Base-by-base conservation (phyloP, 2,329 filamentous ascomycete genomes). In the Fusarium mundagurra region DNA sequence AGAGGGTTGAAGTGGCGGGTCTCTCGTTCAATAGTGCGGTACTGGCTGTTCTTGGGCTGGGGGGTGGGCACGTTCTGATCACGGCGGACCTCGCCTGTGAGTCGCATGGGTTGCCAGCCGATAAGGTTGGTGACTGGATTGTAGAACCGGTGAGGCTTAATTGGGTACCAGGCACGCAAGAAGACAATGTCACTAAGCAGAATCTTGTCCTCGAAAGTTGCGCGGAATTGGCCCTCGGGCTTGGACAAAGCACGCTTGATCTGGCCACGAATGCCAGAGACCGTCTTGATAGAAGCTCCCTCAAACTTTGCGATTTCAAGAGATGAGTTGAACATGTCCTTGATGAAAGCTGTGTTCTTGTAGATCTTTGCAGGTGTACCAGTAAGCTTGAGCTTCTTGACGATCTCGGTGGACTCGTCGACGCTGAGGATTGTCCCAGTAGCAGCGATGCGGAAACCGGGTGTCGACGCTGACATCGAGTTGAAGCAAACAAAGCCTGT, bases 281-380 rank as follows among this genome's bases (percentile, higher is more conserved):
- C 97, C 0, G 97, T 99, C 81, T 95, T 94, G 85, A 99, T 96
- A 64, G 94, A 92, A 16, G 96, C 96, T 66, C 96, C 96, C 85
- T 99, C 96, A 80, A 99, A 99, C 82, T 98, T 99, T 79, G 96
- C 96, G 74, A 99, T 96, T 82, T 99, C 96, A 47, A 99, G 91
- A 0, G 94, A 89, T 2, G 93, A 92, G 81, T 91, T 95, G 88
- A 99, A 99, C 96, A 99, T 99, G 85, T 97, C 94, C 83, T 96
- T 97, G 85, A 99, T 95, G 82, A 99, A 99, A 44, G 96, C 95
- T 0, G 96, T 99, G 86, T 99, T 99, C 85, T 98, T 98, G 90
- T 97, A 98, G 83, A 98, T 97, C 86, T 98, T 98, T 89, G 96
- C 97, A 3, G 96, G 95, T 54, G 91, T 88, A 69, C 96, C 96